Base-by-base conservation (phyloP, 2,329 filamentous ascomycete genomes). In the Fusarium xyrophilum region DNA sequence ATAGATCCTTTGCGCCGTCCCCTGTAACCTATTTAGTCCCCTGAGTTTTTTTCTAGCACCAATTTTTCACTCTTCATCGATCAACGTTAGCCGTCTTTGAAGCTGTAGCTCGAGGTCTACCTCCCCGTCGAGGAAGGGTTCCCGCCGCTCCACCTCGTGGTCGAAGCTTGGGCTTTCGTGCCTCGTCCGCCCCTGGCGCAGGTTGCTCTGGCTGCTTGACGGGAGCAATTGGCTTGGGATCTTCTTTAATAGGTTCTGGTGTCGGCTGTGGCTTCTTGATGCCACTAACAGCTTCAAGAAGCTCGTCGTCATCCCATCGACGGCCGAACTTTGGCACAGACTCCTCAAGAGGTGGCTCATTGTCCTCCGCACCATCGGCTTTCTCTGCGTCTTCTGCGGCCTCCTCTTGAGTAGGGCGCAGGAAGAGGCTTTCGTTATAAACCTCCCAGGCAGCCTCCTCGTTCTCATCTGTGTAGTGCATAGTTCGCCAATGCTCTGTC, bases 401-500 rank as follows among this genome's bases (percentile, higher is more conserved):
- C 4, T 54, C 68, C 11, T 67, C 67, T 14, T 68, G 39, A 9
- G 59, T 33, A 9, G 74, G 67, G 12, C 63, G 69, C 14, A 81
- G 73, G 65, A 81, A 90, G 67, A 97, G 86, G 67, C 88, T 90
- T 70, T 91, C 87, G 60, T 90, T 85, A 78, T 93, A 97, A 33
- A 89, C 85, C 32, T 88, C 85, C 88, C 92, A 97, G 6, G 93
- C 89, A 60, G 88, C 86, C 67, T 89, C 85, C 57, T 89, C 88
- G 74, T 96, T 91, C 77, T 96, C 93, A 76, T 97, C 92, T 53
- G 91, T 85, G 82, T 94, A 97, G 65, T 88, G 84, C 77, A 97
- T 86, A 65, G 85, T 87, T 68, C 88, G 86, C 96, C 96, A 99
- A 59, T 85, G 82, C 77, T 99, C 95, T 54, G 89, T 86, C 80